Evolutionary conservation across 2,329 filamentous ascomycete genomes (phyloP), one percentile per base, ranked within the genome.

Genomic region (Aotearoamyces nothofagi): DNA sequence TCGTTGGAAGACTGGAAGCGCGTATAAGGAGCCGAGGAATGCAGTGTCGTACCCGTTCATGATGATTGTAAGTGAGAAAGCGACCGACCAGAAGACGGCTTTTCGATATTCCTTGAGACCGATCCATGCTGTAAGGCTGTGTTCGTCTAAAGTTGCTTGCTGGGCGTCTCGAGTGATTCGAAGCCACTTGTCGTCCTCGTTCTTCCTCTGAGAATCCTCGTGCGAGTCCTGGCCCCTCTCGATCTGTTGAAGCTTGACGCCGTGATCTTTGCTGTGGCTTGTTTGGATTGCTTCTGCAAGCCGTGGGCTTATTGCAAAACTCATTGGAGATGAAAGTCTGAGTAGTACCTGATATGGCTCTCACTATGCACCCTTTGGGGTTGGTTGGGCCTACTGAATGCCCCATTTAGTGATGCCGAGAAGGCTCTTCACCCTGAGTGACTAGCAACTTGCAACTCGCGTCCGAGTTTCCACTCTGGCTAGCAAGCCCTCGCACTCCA

Each of bases 21-120:
- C 50, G 24, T 44, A 53, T 30, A 54, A 49, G 15, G 44, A 46
- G 9, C 41, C 41, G 22, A 54, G 39, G 1, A 55, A 33, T 10
- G 44, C 46, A 3, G 44, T 43, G 32, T 54, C 52, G 28, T 54
- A 55, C 9, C 51, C 50, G 33, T 54, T 50, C 52, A 55, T 55
- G 22, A 55, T 40, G 13, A 53, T 47, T 3, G 47, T 42, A 19
- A 44, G 40, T n/a, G 51, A 53, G n/a, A 54, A 39, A 20, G 47
- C 22, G 13, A 52, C 34, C 5, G 49, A 49, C 44, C 50, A 54
- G 15, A 26, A 38, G 14, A 39, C 61, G 36, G 63, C 63, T 50
- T 59, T 58, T 10, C 62, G 63, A 44, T 67, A 63, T 10, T 54
- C 55, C 44, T 49, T 54, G 31, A 65, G 55, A 36, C 61, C 61